Base-by-base conservation (phyloP, 164 flowering plant genomes). In the Protea cynaroides region DNA sequence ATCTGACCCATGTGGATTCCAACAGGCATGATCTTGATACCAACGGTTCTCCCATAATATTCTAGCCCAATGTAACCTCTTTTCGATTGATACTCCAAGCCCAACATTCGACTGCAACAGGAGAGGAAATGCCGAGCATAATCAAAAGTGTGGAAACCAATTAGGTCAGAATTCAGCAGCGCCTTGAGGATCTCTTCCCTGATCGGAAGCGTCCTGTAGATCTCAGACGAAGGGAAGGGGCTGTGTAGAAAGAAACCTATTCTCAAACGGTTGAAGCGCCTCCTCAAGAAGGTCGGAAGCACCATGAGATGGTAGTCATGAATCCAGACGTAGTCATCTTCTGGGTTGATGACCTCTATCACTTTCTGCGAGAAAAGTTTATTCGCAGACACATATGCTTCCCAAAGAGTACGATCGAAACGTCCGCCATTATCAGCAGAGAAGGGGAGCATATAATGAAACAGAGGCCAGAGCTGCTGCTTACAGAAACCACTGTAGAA, bases 121-220 rank as follows among this genome's bases (percentile, higher is more conserved):
- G 94, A 88, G 58, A 88, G 85, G 65, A 88, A 88, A 83, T 88
- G 94, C 22, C 94, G 78, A n/a, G 94, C 94, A 70, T 88, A 88
- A 64, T 88, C 94, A 75, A 88, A 88, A 14, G 94, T 88, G 67
- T 88, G 94, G 64, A 88, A 88, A 17, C 94, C 94, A 65, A 88
- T 85, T 25, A 88, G 73, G 64, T 88, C 94, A 0, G 87, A 64
- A 60, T 84, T 84, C 61, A 88, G 52, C 25, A 88, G 79, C 0
- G 90, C 88, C 75, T 76, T 88, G 22, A 88, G 87, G 9, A 88
- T 84, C 71, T 86, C 90, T 59, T 88, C 94, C 64, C 94, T 76
- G 4, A 85, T 87, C n/a, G 94, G 89, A 21, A 82, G 75, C 1
- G 93, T 87, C 62, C 90, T 75, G 72, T 88, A 88, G 58, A 88